These are phyloP conservation scores for Microthlaspi erraticum DNA, from an alignment of 345 rosid species.

Conservation along the genomic window DNA sequence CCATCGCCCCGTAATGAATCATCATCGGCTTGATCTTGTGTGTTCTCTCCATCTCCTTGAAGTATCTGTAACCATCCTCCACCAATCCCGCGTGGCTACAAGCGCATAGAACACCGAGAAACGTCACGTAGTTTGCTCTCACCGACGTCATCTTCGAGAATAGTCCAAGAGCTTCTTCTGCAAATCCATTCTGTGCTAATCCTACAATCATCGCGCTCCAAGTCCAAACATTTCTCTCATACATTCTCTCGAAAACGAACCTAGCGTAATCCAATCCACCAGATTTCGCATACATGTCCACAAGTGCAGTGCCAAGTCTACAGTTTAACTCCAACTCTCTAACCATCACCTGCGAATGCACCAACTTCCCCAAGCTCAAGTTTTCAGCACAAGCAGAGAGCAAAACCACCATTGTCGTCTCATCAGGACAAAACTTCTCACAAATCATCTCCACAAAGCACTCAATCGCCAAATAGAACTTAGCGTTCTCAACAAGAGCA, in stretches of 20 bases:
- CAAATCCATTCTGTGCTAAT: constrained; percentile 76
- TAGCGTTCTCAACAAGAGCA: constrained; percentile 55
- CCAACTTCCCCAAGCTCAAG: constrained; percentile 72
- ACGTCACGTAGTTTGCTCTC: constrained; percentile 77
- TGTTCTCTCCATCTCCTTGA: constrained; percentile 64
- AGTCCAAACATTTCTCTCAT: constrained; percentile 76
- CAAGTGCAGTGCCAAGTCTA: constrained; percentile 81
- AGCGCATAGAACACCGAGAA: constrained; percentile 84
- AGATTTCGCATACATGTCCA: constrained; percentile 78
- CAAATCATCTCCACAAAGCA: constrained; percentile 61
- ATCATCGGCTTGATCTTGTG: constrained; percentile 75
- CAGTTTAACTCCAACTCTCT: constrained; percentile 62
- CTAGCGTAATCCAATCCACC: constrained; percentile 61
- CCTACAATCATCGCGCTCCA: constrained; percentile 97
- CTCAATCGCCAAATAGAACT: constrained; percentile 51
- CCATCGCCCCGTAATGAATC: constrained; percentile 80
- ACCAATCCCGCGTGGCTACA: constrained; percentile 83
- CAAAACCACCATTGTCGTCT: constrained; percentile 76
- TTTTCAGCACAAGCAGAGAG: constrained; percentile 64
- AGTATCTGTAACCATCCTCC: constrained; percentile 67
- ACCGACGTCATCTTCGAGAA: constrained; percentile 58
- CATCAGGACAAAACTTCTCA: constrained; percentile 58
- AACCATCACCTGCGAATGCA: constrained; percentile 65
- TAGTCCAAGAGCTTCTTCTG: constrained; percentile 61
- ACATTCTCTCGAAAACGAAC: constrained; percentile 58